phyloP scores from a whole-genome alignment of 306 rosid species.

The Crataegus laevigata region DNA sequence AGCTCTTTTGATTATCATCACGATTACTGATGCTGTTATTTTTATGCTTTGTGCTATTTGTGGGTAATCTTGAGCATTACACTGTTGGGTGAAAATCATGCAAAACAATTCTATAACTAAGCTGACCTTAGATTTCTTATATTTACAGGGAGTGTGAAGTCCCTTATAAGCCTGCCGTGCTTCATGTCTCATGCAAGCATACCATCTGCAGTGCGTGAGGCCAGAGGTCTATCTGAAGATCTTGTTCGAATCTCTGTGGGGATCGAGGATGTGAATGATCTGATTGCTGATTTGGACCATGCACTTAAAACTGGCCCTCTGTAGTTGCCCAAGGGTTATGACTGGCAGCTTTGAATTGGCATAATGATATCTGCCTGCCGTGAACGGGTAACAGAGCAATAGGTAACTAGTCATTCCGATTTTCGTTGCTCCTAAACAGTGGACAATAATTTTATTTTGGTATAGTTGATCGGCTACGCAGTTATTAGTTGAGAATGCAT shows the following conservation, averaged over 20 bases:
- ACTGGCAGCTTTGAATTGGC: background rate
- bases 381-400: background rate
- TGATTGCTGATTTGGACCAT: conserved; percentile 54
- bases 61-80: background rate
- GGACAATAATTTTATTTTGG: background rate
- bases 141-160: conserved; percentile 76
- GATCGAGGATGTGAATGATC: conserved; percentile 76
- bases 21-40: background rate
- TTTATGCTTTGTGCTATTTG: background rate
- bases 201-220: conserved; percentile 66
- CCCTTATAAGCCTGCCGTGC: conserved; percentile 83
- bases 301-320: conserved; percentile 65
- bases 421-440: background rate
- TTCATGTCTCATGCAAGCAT: conserved; percentile 88
- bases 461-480: background rate
- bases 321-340: background rate
- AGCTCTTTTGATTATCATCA: background rate
- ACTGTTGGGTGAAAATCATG: background rate
- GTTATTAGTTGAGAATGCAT: background rate
- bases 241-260: conserved; percentile 79
- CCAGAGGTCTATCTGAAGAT: conserved; percentile 82
- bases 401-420: background rate
- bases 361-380: background rate
- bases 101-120: background rate
- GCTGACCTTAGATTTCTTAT: background rate